These are phyloP conservation scores for Fusarium circinatum DNA, from an alignment of 2,329 filamentous ascomycete genomes.

Conservation along the genomic window DNA sequence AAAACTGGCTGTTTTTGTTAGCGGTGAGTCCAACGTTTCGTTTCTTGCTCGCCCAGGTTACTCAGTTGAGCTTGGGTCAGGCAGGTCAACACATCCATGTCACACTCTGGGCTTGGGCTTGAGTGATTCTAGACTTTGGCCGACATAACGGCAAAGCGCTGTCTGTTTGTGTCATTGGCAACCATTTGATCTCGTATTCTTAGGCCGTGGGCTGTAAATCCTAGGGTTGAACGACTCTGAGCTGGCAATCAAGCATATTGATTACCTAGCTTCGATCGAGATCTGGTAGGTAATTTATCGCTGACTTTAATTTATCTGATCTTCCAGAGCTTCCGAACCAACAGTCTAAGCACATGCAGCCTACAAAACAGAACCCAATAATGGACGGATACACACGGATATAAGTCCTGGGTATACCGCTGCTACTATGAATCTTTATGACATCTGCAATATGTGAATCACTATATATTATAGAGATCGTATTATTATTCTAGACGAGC, in stretches of 20 bases:
- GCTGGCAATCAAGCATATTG: neutral
- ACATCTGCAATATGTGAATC: neutral
- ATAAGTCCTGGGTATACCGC: neutral
- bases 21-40: slow-evolving; percentile 16
- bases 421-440: neutral
- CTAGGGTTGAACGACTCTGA: neutral
- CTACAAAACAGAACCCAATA: neutral
- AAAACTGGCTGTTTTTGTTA: neutral
- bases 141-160: neutral
- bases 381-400: neutral
- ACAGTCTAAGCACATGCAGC: neutral
- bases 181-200: neutral
- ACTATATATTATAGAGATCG: neutral
- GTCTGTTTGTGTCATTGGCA: neutral
- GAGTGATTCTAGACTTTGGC: slow-evolving; percentile 8
- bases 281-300: slow-evolving; percentile 23
- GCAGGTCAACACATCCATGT: neutral
- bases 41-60: slow-evolving; percentile 11
- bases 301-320: slow-evolving; percentile 11
- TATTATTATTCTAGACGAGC: neutral
- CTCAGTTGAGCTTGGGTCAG: slow-evolving; percentile 2
- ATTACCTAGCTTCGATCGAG: slow-evolving; percentile 16
- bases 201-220: neutral
- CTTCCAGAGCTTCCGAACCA: neutral
- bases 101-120: neutral